Percentiles rank a stretch among this genome's conserved stretches.
Evolutionary conservation across 2,329 filamentous ascomycete genomes (phyloP).

Genomic region (Kalmusia sp.): DNA sequence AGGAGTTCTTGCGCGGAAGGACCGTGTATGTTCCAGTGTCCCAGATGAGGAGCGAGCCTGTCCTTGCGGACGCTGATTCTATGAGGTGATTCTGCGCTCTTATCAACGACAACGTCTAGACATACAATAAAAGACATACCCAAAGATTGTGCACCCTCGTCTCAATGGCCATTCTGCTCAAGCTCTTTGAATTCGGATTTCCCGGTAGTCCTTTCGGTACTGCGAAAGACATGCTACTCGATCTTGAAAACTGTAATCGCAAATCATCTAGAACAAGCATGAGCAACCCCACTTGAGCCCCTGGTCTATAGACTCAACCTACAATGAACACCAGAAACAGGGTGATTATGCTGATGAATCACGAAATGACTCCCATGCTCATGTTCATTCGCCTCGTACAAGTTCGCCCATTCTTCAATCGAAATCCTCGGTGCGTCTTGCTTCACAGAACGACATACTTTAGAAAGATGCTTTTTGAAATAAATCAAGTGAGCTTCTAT

Average conservation of each 20-base stretch:
- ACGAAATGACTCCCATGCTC: slow-evolving; percentile 63
- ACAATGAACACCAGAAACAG: slow-evolving; percentile 69
- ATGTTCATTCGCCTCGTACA: slow-evolving; percentile 58
- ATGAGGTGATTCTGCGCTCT: slow-evolving; percentile 51
- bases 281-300: neutral
- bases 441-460: slow-evolving; percentile 29
- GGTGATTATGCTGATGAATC: slow-evolving; percentile 77
- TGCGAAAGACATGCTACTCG: slow-evolving; percentile 68
- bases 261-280: slow-evolving; percentile 62
- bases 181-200: slow-evolving; percentile 48
- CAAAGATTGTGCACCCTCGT: slow-evolving; percentile 54
- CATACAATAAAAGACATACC: slow-evolving; percentile 27
- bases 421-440: slow-evolving; percentile 42
- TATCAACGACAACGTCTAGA: neutral
- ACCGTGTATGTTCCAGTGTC: slow-evolving; percentile 54
- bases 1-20: slow-evolving; percentile 28
- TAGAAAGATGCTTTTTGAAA: slow-evolving; percentile 53
- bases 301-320: slow-evolving; percentile 2
- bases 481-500: slow-evolving; percentile 58
- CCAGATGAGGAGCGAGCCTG: slow-evolving; percentile 55
- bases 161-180: slow-evolving; percentile 53
- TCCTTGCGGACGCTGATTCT: slow-evolving; percentile 51
- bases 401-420: slow-evolving; percentile 51
- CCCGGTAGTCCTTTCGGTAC: slow-evolving; percentile 54
- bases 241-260: slow-evolving; percentile 71